A percentile compares a stretch with the other conserved stretches of the same genome.
phyloP scores from a whole-genome alignment of 2,329 filamentous ascomycete species.

The Exophiala sideris region DNA sequence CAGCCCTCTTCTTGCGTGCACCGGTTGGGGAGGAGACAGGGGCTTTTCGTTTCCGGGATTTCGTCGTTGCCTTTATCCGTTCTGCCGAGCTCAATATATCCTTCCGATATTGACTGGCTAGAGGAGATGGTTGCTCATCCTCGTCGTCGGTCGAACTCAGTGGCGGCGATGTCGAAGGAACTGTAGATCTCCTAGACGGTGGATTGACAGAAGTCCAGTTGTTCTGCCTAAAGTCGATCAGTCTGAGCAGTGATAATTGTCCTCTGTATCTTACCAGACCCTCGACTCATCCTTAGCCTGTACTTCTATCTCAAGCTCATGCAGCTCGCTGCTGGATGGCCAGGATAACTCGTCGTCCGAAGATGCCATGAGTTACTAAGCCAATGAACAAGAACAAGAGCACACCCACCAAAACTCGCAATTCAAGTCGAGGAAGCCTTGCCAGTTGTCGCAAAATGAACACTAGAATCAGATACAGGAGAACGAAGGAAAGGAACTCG shows the following conservation, averaged over 20 bases:
- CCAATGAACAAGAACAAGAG: no score
- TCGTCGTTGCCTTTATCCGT: background rate
- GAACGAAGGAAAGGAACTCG: no score
- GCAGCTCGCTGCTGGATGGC: background rate
- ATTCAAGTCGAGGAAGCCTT: no score
- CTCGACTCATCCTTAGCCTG: background rate
- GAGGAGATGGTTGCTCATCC: background rate
- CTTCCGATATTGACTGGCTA: constrained; percentile 4
- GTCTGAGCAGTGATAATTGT: background rate
- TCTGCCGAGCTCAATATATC: constrained; percentile 3
- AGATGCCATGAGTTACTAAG: background rate
- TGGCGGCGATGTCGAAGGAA: background rate
- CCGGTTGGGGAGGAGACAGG: background rate
- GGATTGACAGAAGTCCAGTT: constrained; percentile 11
- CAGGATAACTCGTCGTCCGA: background rate
- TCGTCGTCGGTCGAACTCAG: background rate
- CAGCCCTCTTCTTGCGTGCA: constrained; percentile 4
- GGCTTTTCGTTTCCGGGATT: constrained; percentile 2
- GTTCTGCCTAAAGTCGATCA: background rate
- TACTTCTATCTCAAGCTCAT: background rate
- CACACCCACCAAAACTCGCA: no score
- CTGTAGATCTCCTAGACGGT: background rate
- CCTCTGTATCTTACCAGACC: background rate
- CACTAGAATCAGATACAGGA: no score
- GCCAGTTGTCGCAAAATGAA: no score